Evolutionary conservation across 108 stramenopile species (phyloP), one percentile per base, ranked within the genome.

Genomic region (Asterionellopsis glacialis): DNA sequence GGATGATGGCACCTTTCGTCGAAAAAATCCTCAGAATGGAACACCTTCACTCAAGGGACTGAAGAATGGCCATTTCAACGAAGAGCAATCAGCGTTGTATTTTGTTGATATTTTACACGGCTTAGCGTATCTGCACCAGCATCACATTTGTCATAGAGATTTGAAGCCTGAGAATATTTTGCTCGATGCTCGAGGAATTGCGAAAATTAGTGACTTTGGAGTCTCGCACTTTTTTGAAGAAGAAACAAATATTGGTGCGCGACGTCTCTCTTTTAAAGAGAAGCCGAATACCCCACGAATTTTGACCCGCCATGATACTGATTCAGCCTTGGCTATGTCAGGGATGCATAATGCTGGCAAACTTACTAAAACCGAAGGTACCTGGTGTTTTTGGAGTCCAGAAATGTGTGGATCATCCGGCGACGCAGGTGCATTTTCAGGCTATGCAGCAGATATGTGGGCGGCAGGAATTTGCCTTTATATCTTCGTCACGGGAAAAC

Each of bases 391-490:
- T 63, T 96, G 88, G 87, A 61, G 72, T 40, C 95, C 95, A 0
- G 91, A 93, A 70, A 95, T 95, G 91, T 83, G 85, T 54, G 70
- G 47, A 15, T 43, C 38, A 27, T 28, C 44, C 15, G 69, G 68
- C 9, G 70, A 65, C 12, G 43, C 59, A 12, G 33, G 33, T 33
- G 68, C 64, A 0, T 94, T 91, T 71, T 94, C 93, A 25, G 89
- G 83, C 0, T 94, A 87, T 65, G 80, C 88, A 11, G 84, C 88
- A n/a, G 95, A 96, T 44, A 63, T 92, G 33, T 96, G 95, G 95
- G 91, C 95, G 3, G 91, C 90, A 9, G 95, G 95, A 23, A 69
- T 96, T 24, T 93, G 91, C 53, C 69, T 93, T 14, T 90, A 79
- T 51, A 91, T 96, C 56, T 96, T 96, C 64, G 81, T 85, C 0